A percentile compares a stretch with the other conserved stretches of the same genome.
Conservation (phyloP, 495 filamentous ascomycete species). For the Tuber indicum region DNA sequence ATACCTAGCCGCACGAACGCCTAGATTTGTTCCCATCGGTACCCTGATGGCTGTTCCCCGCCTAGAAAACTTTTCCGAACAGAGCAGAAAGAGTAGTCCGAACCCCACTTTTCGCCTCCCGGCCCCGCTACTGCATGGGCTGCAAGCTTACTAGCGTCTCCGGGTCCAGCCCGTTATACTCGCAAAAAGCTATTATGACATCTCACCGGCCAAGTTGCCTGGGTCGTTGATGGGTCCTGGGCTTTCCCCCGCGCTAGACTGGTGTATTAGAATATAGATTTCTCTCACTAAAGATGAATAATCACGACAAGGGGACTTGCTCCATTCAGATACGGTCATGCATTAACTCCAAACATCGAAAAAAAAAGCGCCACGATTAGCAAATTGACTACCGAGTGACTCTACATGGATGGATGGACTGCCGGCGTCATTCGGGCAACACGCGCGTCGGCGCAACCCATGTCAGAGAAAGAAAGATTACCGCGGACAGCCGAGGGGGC, state of each 20-base stretch:
- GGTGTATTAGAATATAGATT: not conserved
- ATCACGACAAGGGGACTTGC: not conserved
- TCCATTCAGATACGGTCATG: too few relatives aligned
- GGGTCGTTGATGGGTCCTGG: not conserved
- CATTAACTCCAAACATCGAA: not conserved
- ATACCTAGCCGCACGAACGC: not conserved
- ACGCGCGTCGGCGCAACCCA: too few relatives aligned
- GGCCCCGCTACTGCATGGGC: not conserved
- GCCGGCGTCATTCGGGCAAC: not conserved
- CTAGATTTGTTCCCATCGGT: not conserved
- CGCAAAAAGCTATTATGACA: not conserved
- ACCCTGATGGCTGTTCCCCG: not conserved
- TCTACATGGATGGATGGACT: not conserved
- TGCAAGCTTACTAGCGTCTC: not conserved
- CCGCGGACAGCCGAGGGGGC: not conserved
- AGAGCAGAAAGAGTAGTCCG: not conserved
- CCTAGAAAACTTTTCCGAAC: too few relatives aligned
- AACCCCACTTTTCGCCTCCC: not conserved
- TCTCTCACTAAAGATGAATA: not conserved
- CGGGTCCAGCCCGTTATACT: not conserved
- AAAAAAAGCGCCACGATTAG: not conserved
- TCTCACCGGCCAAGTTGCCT: not conserved
- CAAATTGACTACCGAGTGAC: not conserved
- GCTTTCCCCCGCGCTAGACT: not conserved
- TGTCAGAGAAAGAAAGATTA: too few relatives aligned